A percentile compares a stretch with the other conserved stretches of the same genome.
phyloP scores from a whole-genome alignment of 257 asterid genomes.

The Capsicum baccatum region DNA sequence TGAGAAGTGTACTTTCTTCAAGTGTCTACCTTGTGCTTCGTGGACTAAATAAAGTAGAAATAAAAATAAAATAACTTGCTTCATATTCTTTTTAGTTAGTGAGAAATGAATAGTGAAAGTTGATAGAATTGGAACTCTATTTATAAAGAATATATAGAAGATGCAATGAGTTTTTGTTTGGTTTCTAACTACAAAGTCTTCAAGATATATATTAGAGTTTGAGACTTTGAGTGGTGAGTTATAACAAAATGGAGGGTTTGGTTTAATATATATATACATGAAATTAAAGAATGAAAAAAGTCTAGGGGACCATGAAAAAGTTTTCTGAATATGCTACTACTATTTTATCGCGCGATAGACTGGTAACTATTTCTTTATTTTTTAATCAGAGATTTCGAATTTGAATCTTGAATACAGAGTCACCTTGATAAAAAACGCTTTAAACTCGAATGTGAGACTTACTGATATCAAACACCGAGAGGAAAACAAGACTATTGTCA shows the following conservation, averaged over 20 bases:
- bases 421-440: no score
- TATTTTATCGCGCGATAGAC: no score
- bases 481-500: no score
- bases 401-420: no score
- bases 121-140: neutral
- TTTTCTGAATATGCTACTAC: neutral
- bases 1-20: neutral
- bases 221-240: neutral
- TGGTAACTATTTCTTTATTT: no score
- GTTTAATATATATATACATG: neutral
- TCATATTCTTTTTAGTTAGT: neutral
- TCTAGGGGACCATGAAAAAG: neutral
- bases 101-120: neutral
- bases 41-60: slow-evolving; percentile 18
- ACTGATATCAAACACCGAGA: no score
- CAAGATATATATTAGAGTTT: neutral
- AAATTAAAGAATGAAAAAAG: neutral
- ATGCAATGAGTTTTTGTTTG: neutral
- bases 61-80: neutral
- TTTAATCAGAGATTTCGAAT: no score
- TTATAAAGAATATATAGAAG: neutral
- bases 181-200: neutral
- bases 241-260: neutral
- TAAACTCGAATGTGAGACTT: no score
- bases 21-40: slow-evolving; percentile 26